Base-by-base conservation (phyloP, 2,329 filamentous ascomycete species). In the Macrophomina tecta region DNA sequence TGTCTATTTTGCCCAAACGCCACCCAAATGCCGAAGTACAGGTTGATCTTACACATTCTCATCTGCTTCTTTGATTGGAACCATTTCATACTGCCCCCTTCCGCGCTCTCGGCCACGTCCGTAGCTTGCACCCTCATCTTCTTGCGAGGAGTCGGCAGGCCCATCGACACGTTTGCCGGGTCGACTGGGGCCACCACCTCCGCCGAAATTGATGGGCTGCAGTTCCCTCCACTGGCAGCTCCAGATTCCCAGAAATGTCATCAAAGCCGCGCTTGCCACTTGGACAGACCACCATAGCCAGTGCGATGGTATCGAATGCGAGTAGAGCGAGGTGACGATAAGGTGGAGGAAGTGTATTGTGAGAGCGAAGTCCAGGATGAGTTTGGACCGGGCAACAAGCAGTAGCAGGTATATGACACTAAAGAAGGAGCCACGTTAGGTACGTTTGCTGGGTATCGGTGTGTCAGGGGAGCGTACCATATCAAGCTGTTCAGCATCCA, bases 361-460 rank as follows among this genome's bases (percentile, higher is more conserved):
- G 30, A 97, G 83, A 38, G 93, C 92, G 78, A 98, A 99, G 80
- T 99, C 95, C 71, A 93, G 93, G 61, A 98, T 91, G 68, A 98
- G 90, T 79, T 98, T 98, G 56, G 91, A 95, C 69, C 95, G 92
- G 23, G 90, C 89, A 71, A 99, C 88, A 67, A 98, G 83, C 64
- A 94, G 81, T 61, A 97, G 88, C 67, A 97, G 90, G 49, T 93
- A 91, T 67, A 96, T 88, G 49, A 92, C 88, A 76, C 94, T 98
- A 74, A 68, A 8, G 42, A 62, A 36, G 58, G 45, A 49, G 58
- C 58, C 58, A 62, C 58, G 58, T 62, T 62, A 38, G 23, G n/a
- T 30, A 49, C 42, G 36, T 32, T 16, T 16, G n/a, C 23, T 32
- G n/a, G 28, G 42, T 5, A 30, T 30, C 49, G 32, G 18, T 46